These are phyloP conservation scores for Apiospora koreana DNA, from an alignment of 2,329 filamentous ascomycete genomes.

Conservation along the genomic window DNA sequence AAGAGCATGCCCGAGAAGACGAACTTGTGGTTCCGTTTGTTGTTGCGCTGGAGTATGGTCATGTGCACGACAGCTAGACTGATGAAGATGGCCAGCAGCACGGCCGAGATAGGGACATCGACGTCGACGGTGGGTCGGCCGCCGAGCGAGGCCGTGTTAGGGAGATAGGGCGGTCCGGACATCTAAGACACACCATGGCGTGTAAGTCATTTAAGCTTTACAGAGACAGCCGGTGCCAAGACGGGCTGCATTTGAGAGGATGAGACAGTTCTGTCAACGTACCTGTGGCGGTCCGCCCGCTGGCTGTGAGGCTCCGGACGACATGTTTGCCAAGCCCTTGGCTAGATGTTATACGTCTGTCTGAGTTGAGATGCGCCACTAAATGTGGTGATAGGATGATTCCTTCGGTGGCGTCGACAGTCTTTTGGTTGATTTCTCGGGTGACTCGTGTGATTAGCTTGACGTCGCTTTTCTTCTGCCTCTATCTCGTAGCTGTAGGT, in stretches of 20 bases:
- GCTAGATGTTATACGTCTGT: neutral
- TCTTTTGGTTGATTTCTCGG: neutral
- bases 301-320: neutral
- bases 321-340: neutral
- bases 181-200: neutral
- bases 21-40: constrained; percentile 39
- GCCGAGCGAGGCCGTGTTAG: neutral
- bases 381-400: neutral
- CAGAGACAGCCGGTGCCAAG: neutral
- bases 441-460: too few species aligned
- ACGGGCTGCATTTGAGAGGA: neutral
- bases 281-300: neutral
- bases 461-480: too few species aligned
- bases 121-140: neutral
- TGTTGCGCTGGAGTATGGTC: constrained; percentile 48
- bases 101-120: constrained; percentile 10
- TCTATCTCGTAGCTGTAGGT: neutral
- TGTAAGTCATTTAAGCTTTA: neutral
- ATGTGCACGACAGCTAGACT: constrained; percentile 45
- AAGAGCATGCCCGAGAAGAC: constrained; percentile 37
- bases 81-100: neutral
- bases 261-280: neutral
- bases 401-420: neutral
- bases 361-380: neutral
- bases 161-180: constrained; percentile 10